Conservation (phyloP, 305 asterid species). For the Rubia peregrina region DNA sequence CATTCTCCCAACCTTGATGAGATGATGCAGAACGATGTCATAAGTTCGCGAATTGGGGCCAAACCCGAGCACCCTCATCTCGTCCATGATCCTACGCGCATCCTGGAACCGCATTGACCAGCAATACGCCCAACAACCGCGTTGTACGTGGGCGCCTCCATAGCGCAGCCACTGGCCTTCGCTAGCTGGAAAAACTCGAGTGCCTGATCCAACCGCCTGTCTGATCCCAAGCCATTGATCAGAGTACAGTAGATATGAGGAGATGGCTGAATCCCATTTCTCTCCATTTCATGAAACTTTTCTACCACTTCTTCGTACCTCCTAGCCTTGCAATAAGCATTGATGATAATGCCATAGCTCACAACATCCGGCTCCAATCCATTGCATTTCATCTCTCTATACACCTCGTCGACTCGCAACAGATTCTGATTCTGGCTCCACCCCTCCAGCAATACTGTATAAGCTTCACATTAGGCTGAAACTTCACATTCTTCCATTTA, state of each 20-base stretch:
- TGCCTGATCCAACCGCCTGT: conserved; percentile 51
- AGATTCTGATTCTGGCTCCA: conserved; percentile 66
- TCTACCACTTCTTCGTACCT: conserved; percentile 42
- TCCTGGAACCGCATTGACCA: conserved; percentile 50
- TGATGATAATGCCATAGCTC: conserved; percentile 59
- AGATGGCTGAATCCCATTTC: conserved; percentile 43
- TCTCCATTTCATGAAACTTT: conserved; percentile 48
- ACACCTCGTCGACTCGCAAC: conserved; percentile 53
- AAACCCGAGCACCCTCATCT: conserved; percentile 53
- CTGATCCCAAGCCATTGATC: conserved; percentile 77
- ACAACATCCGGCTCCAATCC: conserved; percentile 73
- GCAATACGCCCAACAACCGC: conserved; percentile 79
- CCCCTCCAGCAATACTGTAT: conserved; percentile 66
- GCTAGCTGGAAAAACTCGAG: conserved; percentile 50
- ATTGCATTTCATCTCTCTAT: conserved; percentile 55
- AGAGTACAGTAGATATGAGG: conserved; percentile 80
- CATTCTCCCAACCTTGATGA: conserved; percentile 35
- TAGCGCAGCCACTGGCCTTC: conserved; percentile 32
- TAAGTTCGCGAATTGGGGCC: conserved; percentile 76
- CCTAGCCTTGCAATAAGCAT: conserved; percentile 56
- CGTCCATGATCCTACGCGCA: conserved; percentile 46
- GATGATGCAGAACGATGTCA: conserved; percentile 66
- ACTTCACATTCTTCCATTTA: conserved; percentile 44
- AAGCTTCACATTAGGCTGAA: conserved; percentile 58
- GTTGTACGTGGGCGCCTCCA: conserved; percentile 65